Base-by-base conservation (phyloP, 441 rosid species). In the Breynia disticha region DNA sequence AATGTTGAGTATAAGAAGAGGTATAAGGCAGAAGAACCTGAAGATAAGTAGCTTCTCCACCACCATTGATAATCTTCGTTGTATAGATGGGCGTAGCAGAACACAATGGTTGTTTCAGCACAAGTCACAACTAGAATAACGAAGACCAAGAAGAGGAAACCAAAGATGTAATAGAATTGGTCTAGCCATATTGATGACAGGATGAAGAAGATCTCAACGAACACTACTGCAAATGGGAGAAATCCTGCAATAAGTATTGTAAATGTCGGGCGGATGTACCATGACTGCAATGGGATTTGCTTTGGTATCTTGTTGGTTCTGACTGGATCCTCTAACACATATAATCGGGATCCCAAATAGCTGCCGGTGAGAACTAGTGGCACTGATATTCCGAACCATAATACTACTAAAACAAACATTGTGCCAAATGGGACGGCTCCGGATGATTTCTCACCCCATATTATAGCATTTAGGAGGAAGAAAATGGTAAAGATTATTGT, bases 341-440 rank as follows among this genome's bases (percentile, higher is more conserved):
- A 83, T 70, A 78, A 81, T 63, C 70, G 82, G 82, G 78, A 82
- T 37, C 95, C 96, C 45, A 87, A 63, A 66, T 85, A 87, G 69
- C 89, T 83, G 28, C 96, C 96, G 19, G 79, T 75, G 54, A 87
- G 81, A 48, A 79, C 96, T 66, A 85, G 69, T 57, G 96, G 96
- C 39, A 84, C 96, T 17, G 96, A 85, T 63, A 87, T 87, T n/a
- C 96, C 90, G 47, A 87, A 85, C 95, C 96, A 87, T 41, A 87
- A 69, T 76, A 79, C 79, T 59, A 85, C 82, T 50, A 87, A 79
- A 44, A 87, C 87, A 62, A 85, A 79, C 94, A 87, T 82, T 17
- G 96, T 87, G 61, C 96, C 88, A 58, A 87, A 87, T 0, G 96
- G 96, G 45, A 87, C 84, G 17, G 96, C 95, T 17, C 96, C 96